Evolutionary conservation across 225 moss, liverwort and hornwort genomes (phyloP), one percentile per base, ranked within the genome.

Genomic region (Ulota crispa): DNA sequence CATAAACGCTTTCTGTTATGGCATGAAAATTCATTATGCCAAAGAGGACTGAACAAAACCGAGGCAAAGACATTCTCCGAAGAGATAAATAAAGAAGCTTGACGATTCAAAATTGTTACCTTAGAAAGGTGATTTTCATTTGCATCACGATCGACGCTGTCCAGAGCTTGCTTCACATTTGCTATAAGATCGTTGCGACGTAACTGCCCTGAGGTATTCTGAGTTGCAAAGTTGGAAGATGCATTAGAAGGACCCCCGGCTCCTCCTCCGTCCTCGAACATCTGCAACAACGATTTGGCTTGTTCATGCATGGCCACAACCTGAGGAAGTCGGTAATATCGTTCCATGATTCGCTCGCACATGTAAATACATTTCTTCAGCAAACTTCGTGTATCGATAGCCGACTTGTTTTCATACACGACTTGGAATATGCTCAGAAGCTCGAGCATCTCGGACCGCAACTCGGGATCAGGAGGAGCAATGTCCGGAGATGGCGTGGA

Each of bases 111-210:
- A 14, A 65, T n/a, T n/a, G 16, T 32, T 73, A 87, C 87, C 83
- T 73, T 83, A 4, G 23, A 72, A 31, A 65, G 23, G 11, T 37
- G 65, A 27, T 42, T 68, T 64, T 68, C 77, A 47, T 72, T 47
- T 19, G 53, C 71, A 41, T 87, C 87, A 36, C 68, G 77, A 61
- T 87, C 87, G 24, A 78, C 87, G 14, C 76, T 77, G 67, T 87
- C 83, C 20, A 87, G 83, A 61, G 87, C 87, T 67, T 83, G 77
- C 43, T 87, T 87, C 77, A 87, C 83, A 52, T 87, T 68, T 16
- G 83, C 77, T 60, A 77, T 65, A 42, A 87, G 83, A 23, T 64
- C 31, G 62, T 77, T 63, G 32, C 68, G 30, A 36, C 61, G 43
- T 41, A 73, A 66, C 65, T 20, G 43, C 45, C 59, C 70, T 32